These are phyloP conservation scores for Myriosclerotinia scirpicola DNA, from an alignment of 2,329 filamentous ascomycete species.

Conservation along the genomic window DNA sequence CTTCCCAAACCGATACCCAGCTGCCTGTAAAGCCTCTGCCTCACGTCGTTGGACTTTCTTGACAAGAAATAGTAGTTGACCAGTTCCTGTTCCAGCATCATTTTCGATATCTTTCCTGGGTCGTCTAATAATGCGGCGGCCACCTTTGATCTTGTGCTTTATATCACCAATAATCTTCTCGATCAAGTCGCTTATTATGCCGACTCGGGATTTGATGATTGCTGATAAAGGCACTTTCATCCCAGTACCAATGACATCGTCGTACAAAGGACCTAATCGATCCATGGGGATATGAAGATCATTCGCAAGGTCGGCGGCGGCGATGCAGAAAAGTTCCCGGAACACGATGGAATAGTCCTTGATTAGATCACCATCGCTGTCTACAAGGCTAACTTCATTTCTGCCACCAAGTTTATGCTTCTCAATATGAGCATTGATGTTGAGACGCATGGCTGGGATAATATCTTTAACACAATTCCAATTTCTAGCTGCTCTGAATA, in stretches of 20 bases:
- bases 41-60: slow-evolving; percentile 61
- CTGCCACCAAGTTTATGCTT: slow-evolving; percentile 41
- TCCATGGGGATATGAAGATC: slow-evolving; percentile 63
- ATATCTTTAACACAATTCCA: slow-evolving; percentile 70
- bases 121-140: slow-evolving; percentile 9
- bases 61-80: slow-evolving; percentile 76
- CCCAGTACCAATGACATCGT: slow-evolving; percentile 71
- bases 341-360: slow-evolving; percentile 74
- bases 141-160: slow-evolving; percentile 21
- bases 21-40: slow-evolving; percentile 62
- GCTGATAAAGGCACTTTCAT: slow-evolving; percentile 29
- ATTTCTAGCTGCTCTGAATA: slow-evolving; percentile 76
- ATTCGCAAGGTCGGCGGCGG: slow-evolving; percentile 71
- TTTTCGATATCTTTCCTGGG: slow-evolving; percentile 20
- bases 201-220: slow-evolving; percentile 19
- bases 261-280: slow-evolving; percentile 68
- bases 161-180: slow-evolving; percentile 15
- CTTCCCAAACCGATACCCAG: slow-evolving; percentile 77
- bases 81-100: slow-evolving; percentile 18
- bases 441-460: slow-evolving; percentile 69
- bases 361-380: slow-evolving; percentile 57
- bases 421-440: slow-evolving; percentile 56
- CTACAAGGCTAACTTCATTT: slow-evolving; percentile 48
- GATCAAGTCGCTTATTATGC: slow-evolving; percentile 7
- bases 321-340: slow-evolving; percentile 79